Conservation (phyloP, 495 filamentous ascomycete species). For the Hapsidospora chrysogenum region DNA sequence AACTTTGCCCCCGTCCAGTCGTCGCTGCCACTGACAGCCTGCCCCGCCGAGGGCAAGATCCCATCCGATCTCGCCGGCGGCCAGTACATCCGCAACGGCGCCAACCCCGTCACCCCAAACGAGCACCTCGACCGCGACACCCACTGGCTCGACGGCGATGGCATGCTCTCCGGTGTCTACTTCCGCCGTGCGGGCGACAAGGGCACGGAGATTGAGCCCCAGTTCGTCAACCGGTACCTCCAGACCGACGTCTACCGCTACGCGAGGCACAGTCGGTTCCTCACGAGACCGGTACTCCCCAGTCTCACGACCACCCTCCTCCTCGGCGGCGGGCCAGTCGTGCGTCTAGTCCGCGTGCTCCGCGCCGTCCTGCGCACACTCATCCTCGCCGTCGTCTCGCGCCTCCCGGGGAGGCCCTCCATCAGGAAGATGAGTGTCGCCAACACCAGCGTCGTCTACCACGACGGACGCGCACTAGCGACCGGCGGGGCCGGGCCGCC, state of each 20-base stretch:
- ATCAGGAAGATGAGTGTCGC: constrained; percentile 48
- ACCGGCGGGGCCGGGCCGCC: constrained; percentile 53
- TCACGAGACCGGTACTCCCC: neutral
- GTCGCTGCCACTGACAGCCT: constrained; percentile 30
- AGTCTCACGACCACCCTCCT: neutral
- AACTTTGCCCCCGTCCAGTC: constrained; percentile 47
- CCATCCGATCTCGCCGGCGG: constrained; percentile 43
- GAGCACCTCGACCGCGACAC: constrained; percentile 34
- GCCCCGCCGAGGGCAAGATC: constrained; percentile 32
- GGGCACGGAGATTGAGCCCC: constrained; percentile 22
- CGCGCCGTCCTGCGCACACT: constrained; percentile 28
- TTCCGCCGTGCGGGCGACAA: constrained; percentile 23
- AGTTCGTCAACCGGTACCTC: constrained; percentile 48
- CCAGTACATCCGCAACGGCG: constrained; percentile 53
- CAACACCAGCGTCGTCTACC: constrained; percentile 44
- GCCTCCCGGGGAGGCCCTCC: constrained; percentile 31
- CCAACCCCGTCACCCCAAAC: constrained; percentile 47
- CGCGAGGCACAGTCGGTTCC: constrained; percentile 17
- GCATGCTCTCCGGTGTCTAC: constrained; percentile 48
- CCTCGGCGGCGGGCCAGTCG: neutral
- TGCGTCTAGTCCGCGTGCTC: constrained; percentile 11
- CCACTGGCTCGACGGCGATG: constrained; percentile 60
- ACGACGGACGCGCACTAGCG: constrained; percentile 47
- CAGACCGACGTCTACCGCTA: constrained; percentile 44
- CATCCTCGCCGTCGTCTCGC: constrained; percentile 16